Base-by-base conservation (phyloP, 179 eudicot species). In the Gypsophila paniculata region DNA sequence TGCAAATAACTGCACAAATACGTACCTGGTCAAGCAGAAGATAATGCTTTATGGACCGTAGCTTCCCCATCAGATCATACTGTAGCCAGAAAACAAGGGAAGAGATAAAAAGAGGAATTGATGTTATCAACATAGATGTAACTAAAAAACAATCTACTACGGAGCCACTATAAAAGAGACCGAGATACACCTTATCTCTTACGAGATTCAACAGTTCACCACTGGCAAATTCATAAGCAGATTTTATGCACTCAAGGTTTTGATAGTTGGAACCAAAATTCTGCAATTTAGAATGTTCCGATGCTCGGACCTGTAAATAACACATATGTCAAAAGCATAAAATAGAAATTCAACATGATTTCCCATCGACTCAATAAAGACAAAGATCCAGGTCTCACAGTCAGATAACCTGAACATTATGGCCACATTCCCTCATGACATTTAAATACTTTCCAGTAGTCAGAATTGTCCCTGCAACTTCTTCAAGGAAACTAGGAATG, bases 361-460 rank as follows among this genome's bases (percentile, higher is more conserved):
- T 64, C 65, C 21, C 17, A 22, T n/a, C 3, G 21, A 36, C 48
- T 53, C 26, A 61, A 58, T 46, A 60, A 64, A 60, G 25, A 75
- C 48, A 32, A 66, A 8, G 32, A 60, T 52, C 46, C 72, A 75
- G 68, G 57, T 25, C 60, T 42, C n/a, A 59, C 51, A 54, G 44
- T 42, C 58, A 55, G 29, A 70, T 69, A 74, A 93, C 98, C 98
- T 88, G 96, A 83, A 91, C 89, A 76, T 71, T 85, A 77, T 93
- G 98, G 46, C 98, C 98, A 78, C 97, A 93, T 82, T 93, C 98
- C 83, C 97, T 85, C 98, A 93, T 86, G 80, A 91, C 96, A 86
- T 93, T 93, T 71, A 93, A 76, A 81, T 93, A 93, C 85, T 93
- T 93, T 75, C 98, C 98, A 1, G 98, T 93, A 1, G 91, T 93